Conservation (phyloP, 805 yeast genomes). For the Sungouiozyma intestinalis region DNA sequence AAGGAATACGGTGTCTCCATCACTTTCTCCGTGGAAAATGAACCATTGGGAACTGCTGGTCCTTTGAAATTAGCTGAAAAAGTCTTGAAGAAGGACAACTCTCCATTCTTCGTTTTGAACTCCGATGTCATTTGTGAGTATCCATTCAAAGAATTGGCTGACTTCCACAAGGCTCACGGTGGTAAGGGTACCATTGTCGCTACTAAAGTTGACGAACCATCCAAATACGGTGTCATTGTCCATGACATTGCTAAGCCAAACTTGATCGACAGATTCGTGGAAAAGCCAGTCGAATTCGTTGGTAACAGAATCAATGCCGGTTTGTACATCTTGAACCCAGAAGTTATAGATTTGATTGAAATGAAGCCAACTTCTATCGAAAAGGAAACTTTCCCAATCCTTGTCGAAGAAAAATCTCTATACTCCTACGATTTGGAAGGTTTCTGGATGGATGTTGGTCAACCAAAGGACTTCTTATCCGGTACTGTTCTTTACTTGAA, state of each 20-base stretch:
- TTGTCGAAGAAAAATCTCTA: constrained; percentile 79
- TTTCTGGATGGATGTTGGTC: constrained; percentile 99
- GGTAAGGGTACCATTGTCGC: constrained; percentile 98
- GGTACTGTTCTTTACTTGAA: constrained; percentile 90
- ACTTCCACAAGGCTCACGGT: constrained; percentile 91
- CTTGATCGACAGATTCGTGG: constrained; percentile 96
- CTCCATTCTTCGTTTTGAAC: constrained; percentile 96
- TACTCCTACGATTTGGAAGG: constrained; percentile 98
- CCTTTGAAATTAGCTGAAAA: constrained; percentile 96
- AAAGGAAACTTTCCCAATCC: constrained; percentile 97
- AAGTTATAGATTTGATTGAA: constrained; percentile 91
- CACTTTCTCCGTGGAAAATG: constrained; percentile 97
- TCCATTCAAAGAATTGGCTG: constrained; percentile 87
- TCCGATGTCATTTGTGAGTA: constrained; percentile 98
- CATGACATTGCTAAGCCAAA: constrained; percentile 92
- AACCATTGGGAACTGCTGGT: constrained; percentile 99
- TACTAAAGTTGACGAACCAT: constrained; percentile 98
- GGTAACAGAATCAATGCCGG: constrained; percentile 99
- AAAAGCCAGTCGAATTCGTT: constrained; percentile 98
- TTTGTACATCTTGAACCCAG: constrained; percentile 94
- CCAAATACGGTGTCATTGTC: constrained; percentile 98
- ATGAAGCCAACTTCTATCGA: constrained; percentile 98
- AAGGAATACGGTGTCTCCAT: constrained; percentile 86
- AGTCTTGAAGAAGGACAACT: constrained; percentile 83
- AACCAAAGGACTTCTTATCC: constrained; percentile 97